Percentiles rank a stretch among this genome's conserved stretches.
These are phyloP conservation scores for Colletotrichum sp. DNA, from an alignment of 2,329 filamentous ascomycete genomes.

Conservation along the genomic window DNA sequence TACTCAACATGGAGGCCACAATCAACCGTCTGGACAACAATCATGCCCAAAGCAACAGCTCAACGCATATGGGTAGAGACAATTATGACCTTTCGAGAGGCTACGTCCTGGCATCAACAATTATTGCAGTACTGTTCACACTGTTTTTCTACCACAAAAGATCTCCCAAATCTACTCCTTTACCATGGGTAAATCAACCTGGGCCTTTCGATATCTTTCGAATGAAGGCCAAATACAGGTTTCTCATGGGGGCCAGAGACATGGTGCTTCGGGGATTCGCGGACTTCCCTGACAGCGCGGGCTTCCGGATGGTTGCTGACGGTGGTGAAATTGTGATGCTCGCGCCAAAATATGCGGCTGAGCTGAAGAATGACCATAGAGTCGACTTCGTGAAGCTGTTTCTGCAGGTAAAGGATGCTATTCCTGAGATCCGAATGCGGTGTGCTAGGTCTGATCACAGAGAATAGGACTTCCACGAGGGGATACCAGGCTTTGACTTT, in stretches of 20 bases:
- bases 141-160: not conserved
- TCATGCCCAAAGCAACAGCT: not conserved
- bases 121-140: not conserved
- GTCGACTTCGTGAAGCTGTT: not conserved
- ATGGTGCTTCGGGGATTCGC: not conserved
- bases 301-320: conserved; percentile 1
- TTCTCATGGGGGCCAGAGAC: not conserved
- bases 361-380: not conserved
- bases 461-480: not conserved
- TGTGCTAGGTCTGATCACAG: not conserved
- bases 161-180: not conserved
- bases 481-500: not conserved
- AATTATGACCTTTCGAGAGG: not conserved
- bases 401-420: not conserved
- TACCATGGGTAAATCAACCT: conserved; percentile 4
- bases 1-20: not conserved
- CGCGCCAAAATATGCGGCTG: not conserved
- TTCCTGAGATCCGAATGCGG: not conserved
- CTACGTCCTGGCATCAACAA: not conserved
- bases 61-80: not conserved
- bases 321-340: conserved; percentile 3
- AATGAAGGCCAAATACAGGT: not conserved
- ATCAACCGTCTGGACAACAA: not conserved
- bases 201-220: not conserved
- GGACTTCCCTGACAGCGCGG: not conserved